These are phyloP conservation scores for Pseudogymnoascus sp. DNA, from an alignment of 2,329 filamentous ascomycete genomes.

Conservation along the genomic window DNA sequence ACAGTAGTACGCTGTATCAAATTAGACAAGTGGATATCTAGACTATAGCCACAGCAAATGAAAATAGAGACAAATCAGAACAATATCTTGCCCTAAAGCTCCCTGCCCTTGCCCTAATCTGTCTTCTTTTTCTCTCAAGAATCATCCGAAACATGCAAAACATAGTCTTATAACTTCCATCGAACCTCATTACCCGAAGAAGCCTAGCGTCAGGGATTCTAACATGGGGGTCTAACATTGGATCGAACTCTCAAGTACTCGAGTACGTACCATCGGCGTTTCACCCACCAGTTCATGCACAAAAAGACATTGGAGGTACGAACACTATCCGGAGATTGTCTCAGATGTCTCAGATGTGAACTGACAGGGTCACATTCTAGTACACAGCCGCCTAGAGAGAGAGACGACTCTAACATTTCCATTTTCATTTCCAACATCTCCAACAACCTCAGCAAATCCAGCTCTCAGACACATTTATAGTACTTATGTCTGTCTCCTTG, in stretches of 20 bases:
- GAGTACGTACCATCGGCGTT: not conserved
- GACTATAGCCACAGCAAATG: not conserved
- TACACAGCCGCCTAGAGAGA: not conserved
- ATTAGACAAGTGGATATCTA: not conserved
- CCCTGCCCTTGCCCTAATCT: not conserved
- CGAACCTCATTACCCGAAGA: not conserved
- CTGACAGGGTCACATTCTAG: not conserved
- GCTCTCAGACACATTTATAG: not conserved
- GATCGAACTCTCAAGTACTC: not conserved
- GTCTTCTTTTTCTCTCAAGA: not conserved
- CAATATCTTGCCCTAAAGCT: not conserved
- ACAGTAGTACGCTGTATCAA: not conserved
- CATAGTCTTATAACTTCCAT: not conserved
- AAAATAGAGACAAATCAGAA: not conserved
- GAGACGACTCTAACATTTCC: not conserved
- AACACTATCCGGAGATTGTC: not conserved
- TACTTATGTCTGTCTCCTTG: not conserved
- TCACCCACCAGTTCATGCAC: slow-evolving; percentile 2
- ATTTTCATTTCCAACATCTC: not conserved
- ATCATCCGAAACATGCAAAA: not conserved
- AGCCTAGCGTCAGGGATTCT: not conserved
- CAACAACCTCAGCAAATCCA: not conserved
- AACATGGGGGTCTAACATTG: not conserved
- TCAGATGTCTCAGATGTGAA: not conserved
- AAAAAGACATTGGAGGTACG: not conserved